Evolutionary conservation across 192 early-diverging fungal genomes (phyloP).

Genomic region (Neocallimastix lanati): DNA sequence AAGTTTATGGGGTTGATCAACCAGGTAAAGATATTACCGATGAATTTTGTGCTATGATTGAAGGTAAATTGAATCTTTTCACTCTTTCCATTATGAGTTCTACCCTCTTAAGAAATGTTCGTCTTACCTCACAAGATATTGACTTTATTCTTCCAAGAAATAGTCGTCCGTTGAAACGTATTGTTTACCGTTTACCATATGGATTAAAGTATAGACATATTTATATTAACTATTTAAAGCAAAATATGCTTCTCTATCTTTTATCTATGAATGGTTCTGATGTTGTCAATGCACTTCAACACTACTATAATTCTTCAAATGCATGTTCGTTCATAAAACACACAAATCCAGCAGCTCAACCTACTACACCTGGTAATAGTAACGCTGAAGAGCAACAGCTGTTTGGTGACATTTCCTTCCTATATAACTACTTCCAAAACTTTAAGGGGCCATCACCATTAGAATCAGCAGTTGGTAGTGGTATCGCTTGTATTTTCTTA

Average conservation of each 20-base stretch:
- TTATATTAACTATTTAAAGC: neutral
- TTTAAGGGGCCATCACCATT: neutral
- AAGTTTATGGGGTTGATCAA: slow-evolving; percentile 53
- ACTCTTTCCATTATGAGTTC: slow-evolving; percentile 40
- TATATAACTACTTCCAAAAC: neutral
- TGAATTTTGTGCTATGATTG: slow-evolving; percentile 43
- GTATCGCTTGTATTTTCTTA: neutral
- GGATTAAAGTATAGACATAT: neutral
- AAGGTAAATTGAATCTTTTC: slow-evolving; percentile 37
- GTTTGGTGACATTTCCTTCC: neutral
- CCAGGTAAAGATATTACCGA: slow-evolving; percentile 30
- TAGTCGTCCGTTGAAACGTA: neutral
- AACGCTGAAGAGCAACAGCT: neutral
- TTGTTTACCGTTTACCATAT: neutral
- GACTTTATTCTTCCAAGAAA: slow-evolving; percentile 53
- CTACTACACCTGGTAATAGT: neutral
- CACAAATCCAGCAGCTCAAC: neutral
- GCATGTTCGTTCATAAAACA: neutral
- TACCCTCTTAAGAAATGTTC: slow-evolving; percentile 50
- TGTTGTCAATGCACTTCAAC: neutral
- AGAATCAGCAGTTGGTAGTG: neutral
- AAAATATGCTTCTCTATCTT: neutral
- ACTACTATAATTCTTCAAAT: neutral
- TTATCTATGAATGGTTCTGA: neutral
- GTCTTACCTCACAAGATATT: slow-evolving; percentile 47